Evolutionary conservation across 345 rosid species (phyloP), one percentile per base, ranked within the genome.

Genomic region (Eucalyptus regnans): DNA sequence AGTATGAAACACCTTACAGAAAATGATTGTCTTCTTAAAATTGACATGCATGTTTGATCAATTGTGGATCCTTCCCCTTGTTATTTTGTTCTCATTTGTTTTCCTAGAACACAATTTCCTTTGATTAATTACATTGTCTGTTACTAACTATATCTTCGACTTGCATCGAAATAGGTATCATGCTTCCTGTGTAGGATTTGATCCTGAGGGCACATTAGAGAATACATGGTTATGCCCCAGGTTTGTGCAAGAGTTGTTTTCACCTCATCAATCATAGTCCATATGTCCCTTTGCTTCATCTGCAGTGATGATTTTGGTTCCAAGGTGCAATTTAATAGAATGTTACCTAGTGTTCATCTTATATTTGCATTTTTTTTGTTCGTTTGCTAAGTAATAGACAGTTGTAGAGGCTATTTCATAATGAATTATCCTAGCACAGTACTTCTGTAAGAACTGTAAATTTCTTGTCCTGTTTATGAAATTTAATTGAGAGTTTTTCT

Each of bases 161-260:
- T 86, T 50, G 46, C 87, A 31, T 90, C 86, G 87, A 87, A 56
- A 92, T 93, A 98, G 99, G 99, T 98, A 96, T 93, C 99, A 98
- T 95, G 99, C 99, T 86, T 90, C 94, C 90, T 98, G 99, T 89
- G 99, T 98, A 88, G 99, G 97, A 49, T 98, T 98, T 94, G 97
- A 98, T 94, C 90, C 97, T 50, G 98, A 97, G 91, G 91, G 92
- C 85, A 92, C 97, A 88, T 92, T 94, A 88, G 99, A 98, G 90
- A 96, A 94, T 92, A 92, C 98, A 80, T 98, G 99, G 99, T 90
- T 94, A 90, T 98, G 99, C 92, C 99, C 99, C 50, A 96, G 99
- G 99, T 97, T 93, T 91, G 86, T 93, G 51, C 81, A 48, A 89
- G 89, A 86, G 71, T 66, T 87, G 88, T 37, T 91, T 91, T 87